Evolutionary conservation across 2,329 filamentous ascomycete genomes (phyloP), one percentile per base, ranked within the genome.

Genomic region (Trichoderma semiorbis): DNA sequence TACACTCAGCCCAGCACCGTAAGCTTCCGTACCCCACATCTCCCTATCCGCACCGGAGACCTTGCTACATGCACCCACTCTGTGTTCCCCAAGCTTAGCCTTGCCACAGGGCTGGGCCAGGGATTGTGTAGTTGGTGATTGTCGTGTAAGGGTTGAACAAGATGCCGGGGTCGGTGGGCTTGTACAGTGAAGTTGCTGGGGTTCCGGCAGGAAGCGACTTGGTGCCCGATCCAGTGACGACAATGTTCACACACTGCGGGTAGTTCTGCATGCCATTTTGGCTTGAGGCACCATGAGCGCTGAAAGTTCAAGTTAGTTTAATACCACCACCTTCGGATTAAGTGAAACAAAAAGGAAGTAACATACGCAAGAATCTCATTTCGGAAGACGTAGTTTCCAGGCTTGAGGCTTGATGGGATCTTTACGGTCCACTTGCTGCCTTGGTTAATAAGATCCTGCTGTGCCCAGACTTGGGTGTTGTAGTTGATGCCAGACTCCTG

Each of bases 341-440:
- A 5, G 14, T 28, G 5, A 28, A 16, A 53, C 7, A 10, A n/a
- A 5, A 28, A 24, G 3, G 10, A 5, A 16, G 11, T 2, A 53
- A 62, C 67, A 39, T 62, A 83, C 28, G 84, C 85, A 69, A 88
- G 87, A 74, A 87, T 86, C 76, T 88, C 86, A 74, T 87, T 85
- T 7, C 86, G 84, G 58, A 88, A 81, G 62, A 88, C 85, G 72
- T 88, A 88, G 79, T 87, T 86, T 1, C 86, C 86, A 6, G 84
- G 76, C 1, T 81, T 83, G 53, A 88, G 81, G 73, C 79, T 80
- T 66, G 79, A 77, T 34, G 86, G 86, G 64, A 88, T 84, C 7
- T 82, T 84, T 28, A 87, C 81, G 43, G 82, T 83, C 83, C 84
- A 87, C 71, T 80, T 84, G 79, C 84, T 84, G 78, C 85, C 87